Evolutionary conservation across 2,329 filamentous ascomycete species (phyloP), one percentile per base, ranked within the genome.

Genomic region (Arthroderma sp.): DNA sequence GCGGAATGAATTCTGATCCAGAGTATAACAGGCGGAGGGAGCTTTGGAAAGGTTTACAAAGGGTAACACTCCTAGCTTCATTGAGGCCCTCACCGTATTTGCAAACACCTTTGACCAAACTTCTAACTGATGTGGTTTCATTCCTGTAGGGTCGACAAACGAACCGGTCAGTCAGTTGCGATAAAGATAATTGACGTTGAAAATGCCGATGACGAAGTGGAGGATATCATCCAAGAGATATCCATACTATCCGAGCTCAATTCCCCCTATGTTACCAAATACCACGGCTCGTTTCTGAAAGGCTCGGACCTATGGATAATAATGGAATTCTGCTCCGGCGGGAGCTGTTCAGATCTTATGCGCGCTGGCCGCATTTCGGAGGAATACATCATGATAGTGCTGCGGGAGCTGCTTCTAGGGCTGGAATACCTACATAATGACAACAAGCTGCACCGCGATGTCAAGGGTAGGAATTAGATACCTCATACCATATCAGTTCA

Each of bases 141-240:
- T 45, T 38, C 11, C 36, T 11, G 10, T 54, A 91, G 84, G 48
- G 86, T 96, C 53, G 89, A 96, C 68, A 94, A 91, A 60, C 80
- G 86, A 42, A 94, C 83, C 11, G 91, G 91, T 33, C 83, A 94
- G 59, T 82, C 89, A 8, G 91, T 98, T 42, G 91, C 91, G 29
- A 98, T 98, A 71, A 98, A 98, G 67, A 75, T 98, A 57, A 96
- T 98, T 63, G 91, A 98, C 59, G 91, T 98, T 53, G 91, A 98
- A 67, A 95, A 91, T 68, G 91, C 91, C 58, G 91, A 98, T 67
- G 91, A 98, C 64, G 91, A 98, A 68, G 89, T 98, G 55, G 91
- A 96, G 69, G 91, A 98, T 67, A 98, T 98, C 57, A 95, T 96
- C 63, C 87, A 94, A 63, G 91, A 98, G 68, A 96, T 98, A 55